A percentile compares a stretch with the other conserved stretches of the same genome.
phyloP scores from a whole-genome alignment of 805 yeast genomes.

The Candida morakotiae region DNA sequence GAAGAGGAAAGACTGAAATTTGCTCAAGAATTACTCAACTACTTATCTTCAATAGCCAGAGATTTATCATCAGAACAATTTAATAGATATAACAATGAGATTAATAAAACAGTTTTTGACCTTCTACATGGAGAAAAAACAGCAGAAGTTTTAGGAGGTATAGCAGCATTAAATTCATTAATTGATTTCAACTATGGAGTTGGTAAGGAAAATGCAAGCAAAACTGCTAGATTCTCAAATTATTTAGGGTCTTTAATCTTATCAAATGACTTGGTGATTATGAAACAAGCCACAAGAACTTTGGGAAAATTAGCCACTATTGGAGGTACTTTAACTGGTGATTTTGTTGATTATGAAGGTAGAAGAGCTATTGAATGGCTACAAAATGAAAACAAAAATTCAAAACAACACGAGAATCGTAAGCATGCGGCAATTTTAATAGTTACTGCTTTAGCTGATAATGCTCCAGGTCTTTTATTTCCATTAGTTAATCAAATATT shows the following conservation, averaged over 20 bases:
- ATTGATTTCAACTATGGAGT: constrained; percentile 78
- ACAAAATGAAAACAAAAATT: constrained; percentile 52
- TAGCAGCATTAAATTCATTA: constrained; percentile 83
- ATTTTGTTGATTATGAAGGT: constrained; percentile 89
- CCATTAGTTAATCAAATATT: constrained; percentile 74
- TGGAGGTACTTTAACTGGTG: constrained; percentile 86
- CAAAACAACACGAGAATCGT: constrained; percentile 67
- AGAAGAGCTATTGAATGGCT: constrained; percentile 89
- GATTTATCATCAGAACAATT: constrained; percentile 82
- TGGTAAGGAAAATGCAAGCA: constrained; percentile 77
- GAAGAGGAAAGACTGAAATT: constrained; percentile 47
- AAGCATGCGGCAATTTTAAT: constrained; percentile 89
- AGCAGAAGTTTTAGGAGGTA: constrained; percentile 79
- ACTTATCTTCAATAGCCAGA: constrained; percentile 68
- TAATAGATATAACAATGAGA: constrained; percentile 74
- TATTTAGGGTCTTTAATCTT: constrained; percentile 78
- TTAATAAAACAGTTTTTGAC: constrained; percentile 84
- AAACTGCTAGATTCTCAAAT: constrained; percentile 87
- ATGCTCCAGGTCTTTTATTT: constrained; percentile 80
- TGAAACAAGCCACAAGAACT: constrained; percentile 82
- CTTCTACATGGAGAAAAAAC: constrained; percentile 72
- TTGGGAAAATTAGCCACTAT: constrained; percentile 86
- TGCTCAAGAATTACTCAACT: constrained; percentile 66
- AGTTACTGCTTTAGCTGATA: constrained; percentile 76
- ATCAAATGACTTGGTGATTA: constrained; percentile 76